Evolutionary conservation across 768 basidiomycete genomes (phyloP).

Genomic region (Strobilomyces echinocephalus): DNA sequence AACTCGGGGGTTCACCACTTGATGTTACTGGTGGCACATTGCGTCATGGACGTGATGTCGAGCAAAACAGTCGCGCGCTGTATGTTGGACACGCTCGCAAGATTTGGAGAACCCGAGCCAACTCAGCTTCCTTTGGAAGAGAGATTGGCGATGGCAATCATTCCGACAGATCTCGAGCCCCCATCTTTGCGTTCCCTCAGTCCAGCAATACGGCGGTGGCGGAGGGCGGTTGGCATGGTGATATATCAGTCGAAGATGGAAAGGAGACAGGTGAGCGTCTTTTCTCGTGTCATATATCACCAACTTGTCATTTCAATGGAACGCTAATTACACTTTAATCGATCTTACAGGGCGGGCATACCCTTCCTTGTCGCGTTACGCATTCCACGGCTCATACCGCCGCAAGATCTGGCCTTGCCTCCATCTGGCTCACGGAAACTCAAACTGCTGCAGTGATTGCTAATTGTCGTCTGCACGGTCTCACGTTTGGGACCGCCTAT

Average conservation of each 20-base stretch:
- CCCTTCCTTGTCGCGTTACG: slow-evolving; percentile 43
- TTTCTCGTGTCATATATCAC: background rate
- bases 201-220: slow-evolving; percentile 41
- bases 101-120: background rate
- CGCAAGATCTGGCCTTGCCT: slow-evolving; percentile 30
- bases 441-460: slow-evolving; percentile 31
- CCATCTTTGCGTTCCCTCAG: slow-evolving; percentile 24
- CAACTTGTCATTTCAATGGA: background rate
- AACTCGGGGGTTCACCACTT: slow-evolving; percentile 36
- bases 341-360: slow-evolving; percentile 49
- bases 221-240: slow-evolving; percentile 37
- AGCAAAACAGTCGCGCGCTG: slow-evolving; percentile 39
- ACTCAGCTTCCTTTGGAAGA: slow-evolving; percentile 29
- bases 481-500: slow-evolving; percentile 52
- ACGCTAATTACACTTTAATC: background rate
- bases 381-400: slow-evolving; percentile 33
- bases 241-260: slow-evolving; percentile 32
- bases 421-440: slow-evolving; percentile 25
- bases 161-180: slow-evolving; percentile 38
- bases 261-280: slow-evolving; percentile 33
- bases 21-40: slow-evolving; percentile 43
- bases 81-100: slow-evolving; percentile 41
- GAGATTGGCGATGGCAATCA: slow-evolving; percentile 38
- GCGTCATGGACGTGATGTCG: slow-evolving; percentile 47
- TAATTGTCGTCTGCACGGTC: slow-evolving; percentile 37